Base-by-base conservation (phyloP, 306 rosid genomes). In the Prunus salicina region DNA sequence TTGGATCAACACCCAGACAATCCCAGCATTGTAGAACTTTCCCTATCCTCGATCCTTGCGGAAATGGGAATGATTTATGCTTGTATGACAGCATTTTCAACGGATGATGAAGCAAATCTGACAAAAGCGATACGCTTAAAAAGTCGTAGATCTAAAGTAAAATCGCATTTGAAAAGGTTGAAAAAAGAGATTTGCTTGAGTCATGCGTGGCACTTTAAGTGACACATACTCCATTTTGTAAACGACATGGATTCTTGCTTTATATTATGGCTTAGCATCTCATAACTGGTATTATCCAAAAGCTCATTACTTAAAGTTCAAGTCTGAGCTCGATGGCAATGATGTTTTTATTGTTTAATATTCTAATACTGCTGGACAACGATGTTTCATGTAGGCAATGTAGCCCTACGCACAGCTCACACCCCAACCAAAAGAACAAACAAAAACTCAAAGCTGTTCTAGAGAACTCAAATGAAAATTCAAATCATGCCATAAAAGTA, bases 231-330 rank as follows among this genome's bases (percentile, higher is more conserved):
- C 22, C 53, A 27, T 72, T 38, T 38, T 55, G 2, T 47, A 56
- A 15, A 72, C 27, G 66, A 27, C 66, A 58, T 58, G 67, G 25
- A 58, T 72, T 57, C 67, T 41, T 43, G 67, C 67, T 72, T 72
- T 58, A 34, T 72, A n/a, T 12, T 58, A 27, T 18, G 67, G 67
- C 25, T 73, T 43, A 45, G 56, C 52, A 73, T 58, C 76, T 15
- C 50, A 56, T 71, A 30, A 71, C 8, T 69, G n/a, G 52, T 20
- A 12, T n/a, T 19, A 12, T 12, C 32, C 16, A 20, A 12, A 67
- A n/a, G 71, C 53, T 20, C 16, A 43, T 20, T 43, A n/a, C 53
- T 67, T 43, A 16, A 11, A 41, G 30, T 11, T 67, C 71, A 67
- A 43, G 32, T 66, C 12, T 12, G 9, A 19, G 51, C 64, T 32